phyloP scores from a whole-genome alignment of 2,329 filamentous ascomycete genomes.

The Penicillium occitanis region DNA sequence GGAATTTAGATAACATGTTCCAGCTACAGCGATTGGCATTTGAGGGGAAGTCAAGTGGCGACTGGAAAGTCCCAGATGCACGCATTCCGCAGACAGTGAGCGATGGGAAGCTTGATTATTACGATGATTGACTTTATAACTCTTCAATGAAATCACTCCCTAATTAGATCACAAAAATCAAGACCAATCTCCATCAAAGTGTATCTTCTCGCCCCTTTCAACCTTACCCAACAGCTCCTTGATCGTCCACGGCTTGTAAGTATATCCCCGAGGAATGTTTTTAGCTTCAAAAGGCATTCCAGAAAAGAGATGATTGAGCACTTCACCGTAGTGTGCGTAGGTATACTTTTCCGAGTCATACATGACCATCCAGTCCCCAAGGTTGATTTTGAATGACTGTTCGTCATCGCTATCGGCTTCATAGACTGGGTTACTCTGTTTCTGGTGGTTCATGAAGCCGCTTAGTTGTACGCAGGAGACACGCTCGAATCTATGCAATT shows the following conservation, averaged over 20 bases:
- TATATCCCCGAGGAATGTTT: constrained; percentile 16
- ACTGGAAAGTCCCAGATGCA: not conserved
- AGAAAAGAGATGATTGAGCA: constrained; percentile 5
- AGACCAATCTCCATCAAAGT: constrained; percentile 16
- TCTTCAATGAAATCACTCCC: not conserved
- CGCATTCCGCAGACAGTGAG: not conserved
- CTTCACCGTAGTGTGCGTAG: constrained; percentile 9
- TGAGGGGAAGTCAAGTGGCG: not conserved
- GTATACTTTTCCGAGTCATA: constrained; percentile 18
- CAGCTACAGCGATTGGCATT: not conserved
- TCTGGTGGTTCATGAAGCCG: constrained; percentile 17
- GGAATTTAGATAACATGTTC: not conserved
- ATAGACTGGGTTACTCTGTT: constrained; percentile 11
- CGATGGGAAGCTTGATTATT: not conserved
- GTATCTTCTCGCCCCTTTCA: constrained; percentile 12
- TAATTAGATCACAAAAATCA: not conserved
- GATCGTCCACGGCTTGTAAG: constrained; percentile 17
- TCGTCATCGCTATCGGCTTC: not conserved
- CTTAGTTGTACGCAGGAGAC: constrained; percentile 22
- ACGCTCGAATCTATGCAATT: constrained; percentile 22
- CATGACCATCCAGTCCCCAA: constrained; percentile 15
- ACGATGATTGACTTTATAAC: not conserved
- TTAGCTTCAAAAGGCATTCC: constrained; percentile 7
- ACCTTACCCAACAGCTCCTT: constrained; percentile 3
- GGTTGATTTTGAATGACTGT: constrained; percentile 12